Evolutionary conservation across 768 basidiomycete species (phyloP), one percentile per base, ranked within the genome.

Genomic region (Russula sp.): DNA sequence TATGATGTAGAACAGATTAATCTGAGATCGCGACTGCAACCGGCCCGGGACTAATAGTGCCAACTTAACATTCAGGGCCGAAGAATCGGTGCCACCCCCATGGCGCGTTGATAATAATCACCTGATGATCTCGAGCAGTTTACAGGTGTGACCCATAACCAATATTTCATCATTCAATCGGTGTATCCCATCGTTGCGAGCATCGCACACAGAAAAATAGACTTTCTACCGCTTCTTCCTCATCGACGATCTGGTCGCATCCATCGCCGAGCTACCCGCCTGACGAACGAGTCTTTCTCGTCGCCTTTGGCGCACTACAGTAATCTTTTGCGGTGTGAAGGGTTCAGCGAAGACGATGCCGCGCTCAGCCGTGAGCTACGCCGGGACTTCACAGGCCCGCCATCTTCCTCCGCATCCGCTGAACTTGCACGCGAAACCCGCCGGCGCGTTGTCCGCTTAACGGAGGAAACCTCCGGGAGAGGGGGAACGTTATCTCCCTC

Each of bases 321-420:
- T n/a, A 2, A 9, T 57, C 48, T 68, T 68, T 32, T 50, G 65
- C 35, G 67, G 67, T 18, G 67, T 18, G 67, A 66, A 9, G 57
- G 65, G 22, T 68, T 65, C 0, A 62, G 56, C 0, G 67, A 68
- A 47, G 65, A 66, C n/a, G 67, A 68, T 4, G 67, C 62, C 1
- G 47, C 61, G 27, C 67, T 68, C 49, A 68, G 42, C 34, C 67
- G 65, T 39, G 67, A 63, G 62, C 67, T 68, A 10, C 67, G 65
- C n/a, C 67, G 61, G 3, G 65, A 60, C 35, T 55, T 57, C 16
- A 48, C 42, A 0, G 34, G 35, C 3, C 9, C 49, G 11, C n/a
- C 45, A 8, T 55, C 65, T 20, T 68, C 66, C 27, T 66, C 64
- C 8, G 18, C 66, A 11, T 62, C 65, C 5, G 22, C 31, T 11